Conservation (phyloP, 164 flowering plant genomes). For the Litsea cubeba region DNA sequence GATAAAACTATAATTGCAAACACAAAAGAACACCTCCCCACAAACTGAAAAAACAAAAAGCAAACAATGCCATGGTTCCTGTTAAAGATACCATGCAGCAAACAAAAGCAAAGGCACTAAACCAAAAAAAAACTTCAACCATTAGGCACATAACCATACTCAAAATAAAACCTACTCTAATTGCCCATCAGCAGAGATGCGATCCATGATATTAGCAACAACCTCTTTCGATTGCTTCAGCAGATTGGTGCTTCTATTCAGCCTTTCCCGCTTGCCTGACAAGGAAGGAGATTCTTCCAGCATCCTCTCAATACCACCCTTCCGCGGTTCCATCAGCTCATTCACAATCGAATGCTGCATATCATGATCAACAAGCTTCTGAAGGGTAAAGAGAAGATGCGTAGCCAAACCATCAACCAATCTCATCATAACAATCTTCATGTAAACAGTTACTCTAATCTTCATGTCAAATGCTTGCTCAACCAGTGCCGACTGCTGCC, state of each 20-base stretch:
- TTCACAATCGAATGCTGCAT: constrained; percentile 19
- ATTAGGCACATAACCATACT: no score
- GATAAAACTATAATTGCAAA: no score
- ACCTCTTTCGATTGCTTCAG: constrained; percentile 19
- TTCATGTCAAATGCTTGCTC: constrained; percentile 35
- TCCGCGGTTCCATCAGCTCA: constrained; percentile 20
- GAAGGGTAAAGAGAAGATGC: constrained; percentile 13
- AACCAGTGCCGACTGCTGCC: constrained; percentile 1
- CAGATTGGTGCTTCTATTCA: constrained; percentile 22
- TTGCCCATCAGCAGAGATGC: background rate
- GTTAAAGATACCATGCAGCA: no score
- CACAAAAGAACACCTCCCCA: no score
- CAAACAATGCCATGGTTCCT: no score
- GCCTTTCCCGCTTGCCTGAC: constrained; percentile 17
- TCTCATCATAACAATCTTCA: constrained; percentile 29
- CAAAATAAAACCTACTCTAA: no score
- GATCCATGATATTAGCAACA: constrained; percentile 8
- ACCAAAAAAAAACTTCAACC: no score
- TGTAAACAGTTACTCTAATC: constrained; percentile 25
- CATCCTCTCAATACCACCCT: constrained; percentile 21
- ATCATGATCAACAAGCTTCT: constrained; percentile 10
- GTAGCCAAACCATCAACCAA: constrained; percentile 25
- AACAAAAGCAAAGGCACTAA: no score
- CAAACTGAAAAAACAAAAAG: no score
- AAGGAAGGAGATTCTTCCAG: constrained; percentile 30